phyloP scores from a whole-genome alignment of 305 asterid species.

The Fraxinus platypoda region DNA sequence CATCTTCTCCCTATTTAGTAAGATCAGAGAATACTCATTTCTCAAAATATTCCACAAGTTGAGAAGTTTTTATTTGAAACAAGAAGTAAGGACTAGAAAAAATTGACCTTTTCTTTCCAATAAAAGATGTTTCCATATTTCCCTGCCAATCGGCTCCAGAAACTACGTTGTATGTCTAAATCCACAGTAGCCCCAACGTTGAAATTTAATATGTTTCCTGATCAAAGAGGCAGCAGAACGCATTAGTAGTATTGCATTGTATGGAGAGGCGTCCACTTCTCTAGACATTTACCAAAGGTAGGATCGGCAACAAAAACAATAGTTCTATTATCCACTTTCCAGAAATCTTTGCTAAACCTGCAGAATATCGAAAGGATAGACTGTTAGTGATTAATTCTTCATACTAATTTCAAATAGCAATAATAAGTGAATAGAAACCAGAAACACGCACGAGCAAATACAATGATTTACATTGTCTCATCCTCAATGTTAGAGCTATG shows the following conservation, averaged over 20 bases:
- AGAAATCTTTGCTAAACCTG: conserved; percentile 84
- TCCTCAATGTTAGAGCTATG: not conserved
- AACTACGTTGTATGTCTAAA: conserved; percentile 84
- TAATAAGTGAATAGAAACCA: not conserved
- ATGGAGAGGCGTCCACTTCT: not conserved
- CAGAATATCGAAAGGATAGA: conserved; percentile 1
- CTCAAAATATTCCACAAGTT: not conserved
- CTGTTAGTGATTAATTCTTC: not conserved
- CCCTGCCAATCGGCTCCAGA: conserved; percentile 90
- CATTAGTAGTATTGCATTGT: not conserved
- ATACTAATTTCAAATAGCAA: not conserved
- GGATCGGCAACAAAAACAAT: conserved; percentile 92
- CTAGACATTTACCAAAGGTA: conserved; percentile 59
- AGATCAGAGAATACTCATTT: not conserved
- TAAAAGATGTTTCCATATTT: conserved; percentile 83
- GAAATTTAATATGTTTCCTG: conserved; percentile 85
- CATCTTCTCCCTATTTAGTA: conserved; percentile 68
- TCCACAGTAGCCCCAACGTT: conserved; percentile 83
- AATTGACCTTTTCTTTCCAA: conserved; percentile 81
- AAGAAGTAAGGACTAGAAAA: not conserved
- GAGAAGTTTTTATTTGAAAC: not conserved
- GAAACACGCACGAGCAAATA: not conserved
- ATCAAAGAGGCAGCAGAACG: conserved; percentile 6
- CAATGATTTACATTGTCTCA: not conserved
- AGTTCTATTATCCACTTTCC: conserved; percentile 86